Base-by-base conservation (phyloP, 768 basidiomycete species). In the Ramaria sp. region DNA sequence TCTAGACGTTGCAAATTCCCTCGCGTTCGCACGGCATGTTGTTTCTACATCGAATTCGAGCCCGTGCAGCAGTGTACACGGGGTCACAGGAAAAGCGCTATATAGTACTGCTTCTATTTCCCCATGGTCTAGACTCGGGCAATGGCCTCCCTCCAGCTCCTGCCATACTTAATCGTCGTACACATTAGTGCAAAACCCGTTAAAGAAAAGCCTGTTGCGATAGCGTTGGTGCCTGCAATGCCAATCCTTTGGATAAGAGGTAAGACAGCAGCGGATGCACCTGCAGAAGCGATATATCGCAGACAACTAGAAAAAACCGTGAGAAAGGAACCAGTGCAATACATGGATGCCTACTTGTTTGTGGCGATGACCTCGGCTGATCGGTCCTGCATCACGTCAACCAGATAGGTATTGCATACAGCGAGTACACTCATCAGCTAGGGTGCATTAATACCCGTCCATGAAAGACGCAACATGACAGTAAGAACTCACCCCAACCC, bases 331-430 rank as follows among this genome's bases (percentile, higher is more conserved):
- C 10, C 34, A 10, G 34, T 10, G 10, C 10, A 37, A 37, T 37
- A 27, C 9, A 34, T 9, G n/a, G 24, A 19, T 13, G 13, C 51
- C 13, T 37, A 84, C 85, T 68, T 69, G 54, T 70, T 72, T 0
- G 79, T 82, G 2, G 82, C 83, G 66, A 76, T 73, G 19, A 75
- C 72, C 63, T 87, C 84, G 2, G 84, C 82, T 59, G 84, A 85
- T 19, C 75, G 73, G 31, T 71, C 65, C 34, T 80, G 83, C 68
- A 86, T 61, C 13, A 84, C 66, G 59, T 87, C 85, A 4, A 85
- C 75, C 27, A 70, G 68, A 60, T 85, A 86, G 6, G 84, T 72
- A 7, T 78, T 72, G 19, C 71, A 70, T 0, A 83, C 82, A 5
- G 75, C 74, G 39, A 84, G 69, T 9, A 78, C 75, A 47, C 79